These are phyloP conservation scores for Caryopteris hybrid DNA, from an alignment of 305 asterid species.

Conservation along the genomic window DNA sequence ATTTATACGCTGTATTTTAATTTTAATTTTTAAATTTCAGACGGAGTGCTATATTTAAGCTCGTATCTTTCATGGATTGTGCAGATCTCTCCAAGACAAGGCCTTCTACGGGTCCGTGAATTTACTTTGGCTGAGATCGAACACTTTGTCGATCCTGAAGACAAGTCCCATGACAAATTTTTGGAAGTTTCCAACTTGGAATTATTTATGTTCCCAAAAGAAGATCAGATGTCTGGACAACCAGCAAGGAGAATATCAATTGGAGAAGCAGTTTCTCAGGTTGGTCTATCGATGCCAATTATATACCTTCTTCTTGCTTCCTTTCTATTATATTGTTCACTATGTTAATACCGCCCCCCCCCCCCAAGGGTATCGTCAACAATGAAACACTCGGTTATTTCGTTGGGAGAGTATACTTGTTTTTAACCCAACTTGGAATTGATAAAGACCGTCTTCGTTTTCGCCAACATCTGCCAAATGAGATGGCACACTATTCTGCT, in stretches of 20 bases:
- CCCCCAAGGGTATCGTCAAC: constrained; percentile 59
- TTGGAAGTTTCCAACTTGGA: constrained; percentile 63
- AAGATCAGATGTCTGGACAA: constrained; percentile 69
- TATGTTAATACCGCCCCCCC: background rate
- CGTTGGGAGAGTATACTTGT: constrained; percentile 73
- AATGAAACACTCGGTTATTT: constrained; percentile 80
- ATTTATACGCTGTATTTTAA: background rate
- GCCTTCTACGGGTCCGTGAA: constrained; percentile 84
- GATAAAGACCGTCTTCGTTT: constrained; percentile 63
- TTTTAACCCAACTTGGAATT: constrained; percentile 65
- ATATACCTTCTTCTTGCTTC: constrained; percentile 11
- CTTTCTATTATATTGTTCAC: background rate
- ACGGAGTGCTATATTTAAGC: background rate
- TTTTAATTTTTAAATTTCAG: background rate
- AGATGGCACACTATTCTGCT: constrained; percentile 94
- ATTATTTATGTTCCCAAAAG: constrained; percentile 69
- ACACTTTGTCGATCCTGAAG: constrained; percentile 83
- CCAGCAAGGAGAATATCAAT: constrained; percentile 48
- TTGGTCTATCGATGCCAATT: constrained; percentile 19
- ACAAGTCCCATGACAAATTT: constrained; percentile 74
- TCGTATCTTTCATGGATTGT: constrained; percentile 15
- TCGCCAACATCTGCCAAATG: constrained; percentile 81
- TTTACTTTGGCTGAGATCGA: constrained; percentile 86
- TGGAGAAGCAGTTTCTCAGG: constrained; percentile 79
- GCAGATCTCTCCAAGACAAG: constrained; percentile 94